A percentile compares a stretch with the other conserved stretches of the same genome.
Evolutionary conservation across 306 rosid genomes (phyloP).

Genomic region (Gleditsia sinensis): DNA sequence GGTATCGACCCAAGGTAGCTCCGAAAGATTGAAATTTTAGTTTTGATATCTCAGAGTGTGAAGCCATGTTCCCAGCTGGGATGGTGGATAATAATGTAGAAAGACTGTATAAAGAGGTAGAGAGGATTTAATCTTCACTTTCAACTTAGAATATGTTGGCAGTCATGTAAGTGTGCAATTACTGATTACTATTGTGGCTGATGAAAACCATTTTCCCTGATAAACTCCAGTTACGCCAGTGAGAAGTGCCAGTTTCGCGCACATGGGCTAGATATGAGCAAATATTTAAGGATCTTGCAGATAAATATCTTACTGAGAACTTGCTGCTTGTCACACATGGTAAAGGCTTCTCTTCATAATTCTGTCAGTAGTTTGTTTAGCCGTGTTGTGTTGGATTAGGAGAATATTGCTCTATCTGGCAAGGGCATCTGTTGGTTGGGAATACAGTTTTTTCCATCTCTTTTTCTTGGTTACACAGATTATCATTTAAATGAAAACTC

Average conservation of each 20-base stretch:
- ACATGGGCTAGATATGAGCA: conserved; percentile 63
- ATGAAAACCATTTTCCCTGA: conserved; percentile 9
- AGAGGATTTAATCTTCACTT: background rate
- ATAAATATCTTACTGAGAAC: conserved; percentile 66
- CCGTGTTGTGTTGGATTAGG: background rate
- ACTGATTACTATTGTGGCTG: background rate
- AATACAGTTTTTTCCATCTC: background rate
- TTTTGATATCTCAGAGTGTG: conserved; percentile 60
- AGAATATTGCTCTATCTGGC: background rate
- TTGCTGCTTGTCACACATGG: conserved; percentile 85
- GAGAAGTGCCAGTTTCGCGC: conserved; percentile 56
- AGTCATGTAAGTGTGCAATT: background rate
- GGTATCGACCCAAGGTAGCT: conserved; percentile 57
- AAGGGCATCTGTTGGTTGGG: background rate
- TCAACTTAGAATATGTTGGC: background rate
- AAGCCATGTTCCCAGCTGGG: conserved; percentile 61
- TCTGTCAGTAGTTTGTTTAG: background rate
- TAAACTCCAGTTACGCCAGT: conserved; percentile 61
- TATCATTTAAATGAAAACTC: background rate
- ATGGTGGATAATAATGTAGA: conserved; percentile 56
- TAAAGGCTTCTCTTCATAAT: conserved; percentile 25
- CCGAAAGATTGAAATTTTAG: conserved; percentile 69
- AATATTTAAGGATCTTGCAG: conserved; percentile 62
- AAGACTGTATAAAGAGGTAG: conserved; percentile 67
- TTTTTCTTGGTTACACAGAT: background rate